Evolutionary conservation across 495 filamentous ascomycete genomes (phyloP).

Genomic region (Penicillium cataractarum): DNA sequence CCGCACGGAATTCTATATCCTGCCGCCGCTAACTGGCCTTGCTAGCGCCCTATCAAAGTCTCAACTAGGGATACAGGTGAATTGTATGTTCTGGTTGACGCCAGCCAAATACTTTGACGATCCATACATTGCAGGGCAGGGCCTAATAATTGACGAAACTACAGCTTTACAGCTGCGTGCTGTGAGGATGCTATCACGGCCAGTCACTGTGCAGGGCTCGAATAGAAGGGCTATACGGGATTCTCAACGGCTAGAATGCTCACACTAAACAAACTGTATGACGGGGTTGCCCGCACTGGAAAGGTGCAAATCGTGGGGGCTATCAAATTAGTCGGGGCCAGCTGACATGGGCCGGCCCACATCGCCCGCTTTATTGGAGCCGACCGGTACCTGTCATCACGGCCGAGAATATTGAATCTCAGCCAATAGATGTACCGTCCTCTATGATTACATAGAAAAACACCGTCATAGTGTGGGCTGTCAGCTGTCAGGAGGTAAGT

Average conservation of each 20-base stretch:
- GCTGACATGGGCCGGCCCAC: constrained; percentile 10
- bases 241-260: background rate
- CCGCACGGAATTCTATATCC: background rate
- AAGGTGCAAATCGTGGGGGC: constrained; percentile 5
- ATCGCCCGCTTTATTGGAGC: constrained; percentile 20
- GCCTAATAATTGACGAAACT: background rate
- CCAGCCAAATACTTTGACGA: constrained; percentile 2
- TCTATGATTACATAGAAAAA: background rate
- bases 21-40: too few relatives aligned
- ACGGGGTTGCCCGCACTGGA: background rate
- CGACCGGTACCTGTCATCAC: constrained; percentile 22
- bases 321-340: constrained; percentile 12
- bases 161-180: background rate
- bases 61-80: background rate
- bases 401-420: background rate
- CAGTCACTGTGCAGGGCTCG: background rate
- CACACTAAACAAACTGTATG: background rate
- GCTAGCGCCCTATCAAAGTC: background rate
- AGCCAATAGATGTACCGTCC: background rate
- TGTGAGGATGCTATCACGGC: background rate
- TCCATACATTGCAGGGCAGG: background rate
- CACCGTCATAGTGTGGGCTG: background rate
- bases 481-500: background rate
- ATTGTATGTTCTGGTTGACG: background rate
- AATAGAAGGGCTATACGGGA: background rate